Evolutionary conservation across 2,329 filamentous ascomycete genomes (phyloP), one percentile per base, ranked within the genome.

Genomic region (Aspergillus hiratsukae): DNA sequence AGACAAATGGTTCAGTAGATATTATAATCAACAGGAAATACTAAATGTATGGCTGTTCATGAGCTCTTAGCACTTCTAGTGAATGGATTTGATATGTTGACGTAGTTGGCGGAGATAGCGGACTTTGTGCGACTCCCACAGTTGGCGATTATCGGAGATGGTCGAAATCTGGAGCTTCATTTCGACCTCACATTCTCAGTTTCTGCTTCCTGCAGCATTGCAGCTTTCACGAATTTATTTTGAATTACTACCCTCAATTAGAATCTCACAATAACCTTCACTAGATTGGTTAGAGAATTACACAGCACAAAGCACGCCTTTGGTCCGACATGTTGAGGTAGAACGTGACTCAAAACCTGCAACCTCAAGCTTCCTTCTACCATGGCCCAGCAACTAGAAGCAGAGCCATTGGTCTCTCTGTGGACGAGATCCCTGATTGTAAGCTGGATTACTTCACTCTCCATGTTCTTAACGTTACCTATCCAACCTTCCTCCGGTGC

Each of bases 361-460:
- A 21, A 8, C 19, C 28, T 29, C 29, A 6, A 35, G n/a, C 17
- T 54, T 31, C 19, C 28, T 40, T 45, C 48, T 54, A 54, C 56
- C 28, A 72, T 72, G 64, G 58, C 65, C 53, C 64, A 70, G 55
- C 64, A 67, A 61, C 51, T 58, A 31, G 67, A 70, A 41, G 56
- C 66, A 53, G 67, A 70, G 62, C 66, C 72, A 57, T 63, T 72
- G 65, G 73, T 73, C 61, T 69, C 75, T 29, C 65, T 73, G 23
- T 78, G 76, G 76, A 76, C 74, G 41, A 71, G 75, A 59, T 78
- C 76, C 28, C 67, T 77, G 41, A 59, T 74, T 57, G 72, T 75
- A 73, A 43, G 64, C 52, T 37, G n/a, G 23, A 4, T 53, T 40
- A 28, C n/a, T 25, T 40, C 28, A 40, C 46, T 48, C 27, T 48